These are phyloP conservation scores for Saussurea involucrata DNA, from an alignment of 129 eudicot genomes.

Conservation along the genomic window DNA sequence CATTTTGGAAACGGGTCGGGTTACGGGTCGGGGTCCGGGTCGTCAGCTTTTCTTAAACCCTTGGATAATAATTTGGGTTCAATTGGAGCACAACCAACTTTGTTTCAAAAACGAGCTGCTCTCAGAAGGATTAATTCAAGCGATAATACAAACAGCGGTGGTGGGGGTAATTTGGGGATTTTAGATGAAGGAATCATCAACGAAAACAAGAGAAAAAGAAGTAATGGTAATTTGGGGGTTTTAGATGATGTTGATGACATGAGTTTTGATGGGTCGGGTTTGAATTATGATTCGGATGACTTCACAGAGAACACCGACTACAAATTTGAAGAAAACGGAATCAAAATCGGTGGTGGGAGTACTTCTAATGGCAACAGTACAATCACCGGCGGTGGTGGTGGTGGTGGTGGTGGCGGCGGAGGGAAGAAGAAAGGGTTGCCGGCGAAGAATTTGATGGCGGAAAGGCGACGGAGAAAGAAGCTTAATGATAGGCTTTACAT, in stretches of 20 bases:
- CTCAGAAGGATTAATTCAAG: slow-evolving; percentile 48
- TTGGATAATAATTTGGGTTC: slow-evolving; percentile 53
- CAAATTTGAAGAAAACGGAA: slow-evolving; percentile 17
- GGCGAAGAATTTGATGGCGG: slow-evolving; percentile 91
- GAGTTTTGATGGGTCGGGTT: slow-evolving; percentile 52
- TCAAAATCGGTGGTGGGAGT: slow-evolving; percentile 36
- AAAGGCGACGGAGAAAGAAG: slow-evolving; percentile 73
- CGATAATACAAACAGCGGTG: slow-evolving; percentile 8
- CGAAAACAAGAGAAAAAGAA: slow-evolving; percentile 38
- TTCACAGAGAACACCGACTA: slow-evolving; percentile 21
- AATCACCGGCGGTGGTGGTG: slow-evolving; percentile 47
- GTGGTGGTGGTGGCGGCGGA: slow-evolving; percentile 43
- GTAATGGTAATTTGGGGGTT: slow-evolving; percentile 12
- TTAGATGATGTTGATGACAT: slow-evolving; percentile 46
- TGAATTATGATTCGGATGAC: slow-evolving; percentile 63
- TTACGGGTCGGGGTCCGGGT: slow-evolving; percentile 31
- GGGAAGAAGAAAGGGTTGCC: slow-evolving; percentile 64
- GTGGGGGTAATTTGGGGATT: slow-evolving; percentile 29
- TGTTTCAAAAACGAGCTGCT: slow-evolving; percentile 70
- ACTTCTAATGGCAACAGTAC: slow-evolving; percentile 37
- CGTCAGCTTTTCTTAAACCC: slow-evolving; percentile 44
- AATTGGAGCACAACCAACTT: slow-evolving; percentile 50
- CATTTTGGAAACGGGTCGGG: slow-evolving; percentile 37
- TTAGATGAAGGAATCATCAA: slow-evolving; percentile 5
- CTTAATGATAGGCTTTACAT: slow-evolving; percentile 75